Conservation (phyloP, 1,284 basidiomycete genomes). For the Malassezia japonica region DNA sequence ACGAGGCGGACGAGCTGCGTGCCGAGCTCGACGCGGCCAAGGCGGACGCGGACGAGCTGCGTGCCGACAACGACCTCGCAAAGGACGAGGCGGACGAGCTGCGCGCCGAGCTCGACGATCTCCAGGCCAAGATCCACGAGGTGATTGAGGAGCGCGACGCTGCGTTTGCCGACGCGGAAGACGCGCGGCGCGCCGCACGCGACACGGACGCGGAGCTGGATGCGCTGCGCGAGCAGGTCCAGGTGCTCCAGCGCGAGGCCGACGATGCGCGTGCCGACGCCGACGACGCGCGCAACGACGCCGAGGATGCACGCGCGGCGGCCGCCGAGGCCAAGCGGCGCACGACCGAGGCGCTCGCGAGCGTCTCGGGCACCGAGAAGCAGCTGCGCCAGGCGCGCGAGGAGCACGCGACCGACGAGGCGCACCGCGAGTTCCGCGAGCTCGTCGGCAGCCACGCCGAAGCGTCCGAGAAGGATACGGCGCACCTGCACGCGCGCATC, state of each 20-base stretch:
- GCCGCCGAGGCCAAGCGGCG: background rate
- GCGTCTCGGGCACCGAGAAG: background rate
- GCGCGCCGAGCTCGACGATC: conserved; percentile 12
- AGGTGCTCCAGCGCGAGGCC: background rate
- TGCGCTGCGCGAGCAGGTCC: background rate
- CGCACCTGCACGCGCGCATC: conserved; percentile 16
- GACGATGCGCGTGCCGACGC: conserved; percentile 1
- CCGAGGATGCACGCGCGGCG: conserved; percentile 1
- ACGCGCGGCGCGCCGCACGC: conserved; percentile 9
- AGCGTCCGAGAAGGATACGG: conserved; percentile 3
- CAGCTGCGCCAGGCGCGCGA: conserved; percentile 15
- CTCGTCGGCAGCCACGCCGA: background rate
- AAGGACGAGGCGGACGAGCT: conserved; percentile 1
- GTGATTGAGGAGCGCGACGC: conserved; percentile 19
- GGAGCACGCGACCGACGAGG: conserved; percentile 15
- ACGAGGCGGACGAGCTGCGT: conserved; percentile 23
- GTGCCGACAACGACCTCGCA: conserved; percentile 22
- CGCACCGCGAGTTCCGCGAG: conserved; percentile 19
- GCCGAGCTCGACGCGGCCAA: conserved; percentile 9
- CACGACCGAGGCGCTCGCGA: background rate
- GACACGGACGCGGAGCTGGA: background rate
- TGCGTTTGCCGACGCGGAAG: conserved; percentile 23
- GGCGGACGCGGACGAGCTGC: conserved; percentile 21
- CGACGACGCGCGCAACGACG: background rate
- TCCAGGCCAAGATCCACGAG: conserved; percentile 22